Evolutionary conservation across 441 rosid genomes (phyloP).

Genomic region (Pelargonium cotyledonis): DNA sequence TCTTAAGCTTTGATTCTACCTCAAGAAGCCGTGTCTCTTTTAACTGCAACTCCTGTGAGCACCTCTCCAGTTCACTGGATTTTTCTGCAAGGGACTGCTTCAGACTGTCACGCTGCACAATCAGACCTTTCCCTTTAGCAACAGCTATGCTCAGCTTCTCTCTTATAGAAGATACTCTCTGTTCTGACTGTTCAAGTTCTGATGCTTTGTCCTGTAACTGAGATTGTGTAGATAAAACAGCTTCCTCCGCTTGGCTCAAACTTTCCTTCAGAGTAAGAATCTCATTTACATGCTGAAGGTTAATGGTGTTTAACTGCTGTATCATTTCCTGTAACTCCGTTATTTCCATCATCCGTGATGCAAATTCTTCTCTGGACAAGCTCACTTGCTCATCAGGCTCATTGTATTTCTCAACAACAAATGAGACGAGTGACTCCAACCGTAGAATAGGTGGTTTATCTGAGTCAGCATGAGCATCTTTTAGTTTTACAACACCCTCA

Average conservation of each 20-base stretch:
- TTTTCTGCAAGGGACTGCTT: constrained; percentile 75
- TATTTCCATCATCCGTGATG: constrained; percentile 44
- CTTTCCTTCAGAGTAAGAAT: constrained; percentile 49
- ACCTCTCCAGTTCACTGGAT: constrained; percentile 74
- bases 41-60: constrained; percentile 69
- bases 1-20: constrained; percentile 67
- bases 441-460: constrained; percentile 40
- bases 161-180: constrained; percentile 71
- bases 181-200: constrained; percentile 91
- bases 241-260: constrained; percentile 54
- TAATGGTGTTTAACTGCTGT: constrained; percentile 37
- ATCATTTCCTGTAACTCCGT: constrained; percentile 48
- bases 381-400: constrained; percentile 37
- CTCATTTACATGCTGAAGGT: constrained; percentile 63
- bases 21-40: constrained; percentile 74
- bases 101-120: constrained; percentile 79
- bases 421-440: constrained; percentile 59
- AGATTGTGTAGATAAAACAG: constrained; percentile 38
- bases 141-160: constrained; percentile 99
- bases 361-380: constrained; percentile 41
- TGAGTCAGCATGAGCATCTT: constrained; percentile 30
- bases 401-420: constrained; percentile 57
- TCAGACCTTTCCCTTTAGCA: constrained; percentile 93
- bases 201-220: constrained; percentile 55
- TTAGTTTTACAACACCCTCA: constrained; percentile 52